These are phyloP conservation scores for Passiflora organensis DNA, from an alignment of 345 rosid species.

Conservation along the genomic window DNA sequence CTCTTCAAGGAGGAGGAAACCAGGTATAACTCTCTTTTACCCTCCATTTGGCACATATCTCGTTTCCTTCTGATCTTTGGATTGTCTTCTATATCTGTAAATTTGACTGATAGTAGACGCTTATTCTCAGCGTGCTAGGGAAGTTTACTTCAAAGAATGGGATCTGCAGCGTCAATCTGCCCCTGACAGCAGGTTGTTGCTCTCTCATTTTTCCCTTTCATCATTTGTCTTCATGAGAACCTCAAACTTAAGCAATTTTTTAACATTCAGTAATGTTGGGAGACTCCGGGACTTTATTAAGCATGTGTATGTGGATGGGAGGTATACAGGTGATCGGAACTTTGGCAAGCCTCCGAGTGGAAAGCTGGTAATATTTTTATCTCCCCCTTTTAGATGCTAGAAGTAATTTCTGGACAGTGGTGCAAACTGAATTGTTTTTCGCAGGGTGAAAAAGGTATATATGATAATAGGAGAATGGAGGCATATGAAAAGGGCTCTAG, in stretches of 20 bases:
- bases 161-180: slow-evolving; percentile 66
- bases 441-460: slow-evolving; percentile 70
- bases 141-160: slow-evolving; percentile 79
- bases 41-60: background rate
- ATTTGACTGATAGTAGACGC: background rate
- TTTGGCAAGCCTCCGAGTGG: slow-evolving; percentile 74
- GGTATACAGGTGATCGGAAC: slow-evolving; percentile 64
- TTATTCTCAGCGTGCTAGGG: slow-evolving; percentile 71
- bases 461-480: slow-evolving; percentile 42
- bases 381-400: too few relatives aligned
- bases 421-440: too few relatives aligned
- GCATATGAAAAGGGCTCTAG: slow-evolving; percentile 65
- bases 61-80: background rate
- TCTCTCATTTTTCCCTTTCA: slow-evolving; percentile 3
- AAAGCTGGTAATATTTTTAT: slow-evolving; percentile 67
- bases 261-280: slow-evolving; percentile 64
- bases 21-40: slow-evolving; percentile 45
- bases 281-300: slow-evolving; percentile 81
- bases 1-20: slow-evolving; percentile 94
- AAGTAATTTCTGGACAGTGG: too few relatives aligned
- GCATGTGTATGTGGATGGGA: slow-evolving; percentile 84
- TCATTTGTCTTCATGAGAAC: slow-evolving; percentile 5
- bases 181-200: slow-evolving; percentile 72
- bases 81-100: slow-evolving; percentile 1
- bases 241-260: slow-evolving; percentile 22